These are phyloP conservation scores for Pichia inconspicua DNA, from an alignment of 1,139 yeast species.

Conservation along the genomic window DNA sequence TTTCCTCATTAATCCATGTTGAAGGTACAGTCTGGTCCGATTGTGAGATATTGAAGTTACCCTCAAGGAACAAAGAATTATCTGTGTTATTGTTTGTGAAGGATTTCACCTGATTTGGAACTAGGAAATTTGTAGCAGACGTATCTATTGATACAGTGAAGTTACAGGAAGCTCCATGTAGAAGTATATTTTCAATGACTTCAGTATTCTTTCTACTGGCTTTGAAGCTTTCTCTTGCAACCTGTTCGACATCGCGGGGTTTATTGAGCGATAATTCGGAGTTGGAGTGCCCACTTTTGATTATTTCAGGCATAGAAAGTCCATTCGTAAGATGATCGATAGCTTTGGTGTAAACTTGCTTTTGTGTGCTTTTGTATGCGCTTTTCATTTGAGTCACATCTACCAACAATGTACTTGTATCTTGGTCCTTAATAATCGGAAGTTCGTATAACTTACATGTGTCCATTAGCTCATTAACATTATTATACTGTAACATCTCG, in stretches of 20 bases:
- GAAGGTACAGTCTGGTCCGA: background rate
- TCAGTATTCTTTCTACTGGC: conserved; percentile 14
- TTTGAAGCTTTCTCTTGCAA: conserved; percentile 18
- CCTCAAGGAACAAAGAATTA: background rate
- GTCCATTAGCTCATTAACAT: conserved; percentile 40
- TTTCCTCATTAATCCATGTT: too few relatives aligned
- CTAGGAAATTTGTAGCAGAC: background rate
- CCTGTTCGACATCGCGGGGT: conserved; percentile 15
- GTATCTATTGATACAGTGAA: background rate
- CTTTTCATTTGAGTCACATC: conserved; percentile 35
- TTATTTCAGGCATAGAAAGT: conserved; percentile 23
- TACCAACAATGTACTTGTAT: conserved; percentile 34
- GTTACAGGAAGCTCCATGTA: background rate
- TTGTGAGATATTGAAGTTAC: background rate
- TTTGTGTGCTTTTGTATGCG: conserved; percentile 38
- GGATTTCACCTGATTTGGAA: background rate
- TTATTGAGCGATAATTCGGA: conserved; percentile 13
- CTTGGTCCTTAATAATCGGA: conserved; percentile 31
- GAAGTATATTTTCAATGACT: conserved; percentile 6
- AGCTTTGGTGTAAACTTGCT: conserved; percentile 50
- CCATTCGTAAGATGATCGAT: conserved; percentile 42
- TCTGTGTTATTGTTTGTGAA: background rate
- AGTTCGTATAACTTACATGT: conserved; percentile 64
- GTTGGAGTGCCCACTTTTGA: conserved; percentile 32
- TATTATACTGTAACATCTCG: conserved; percentile 59